These are phyloP conservation scores for Colletotrichum ledebouriae DNA, from an alignment of 2,329 filamentous ascomycete genomes.

Conservation along the genomic window DNA sequence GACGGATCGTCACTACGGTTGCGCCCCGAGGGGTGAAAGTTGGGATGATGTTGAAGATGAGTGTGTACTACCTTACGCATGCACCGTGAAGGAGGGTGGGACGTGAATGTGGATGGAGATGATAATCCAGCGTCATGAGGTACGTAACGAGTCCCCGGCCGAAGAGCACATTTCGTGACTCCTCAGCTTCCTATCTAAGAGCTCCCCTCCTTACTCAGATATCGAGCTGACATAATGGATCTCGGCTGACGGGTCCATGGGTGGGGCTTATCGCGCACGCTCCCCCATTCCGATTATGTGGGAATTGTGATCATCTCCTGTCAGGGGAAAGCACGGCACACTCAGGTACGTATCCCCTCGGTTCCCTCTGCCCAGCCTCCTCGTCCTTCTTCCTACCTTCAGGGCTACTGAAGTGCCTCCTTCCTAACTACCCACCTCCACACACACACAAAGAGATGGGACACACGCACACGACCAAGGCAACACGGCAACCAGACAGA, in stretches of 20 bases:
- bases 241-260: slow-evolving; percentile 2
- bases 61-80: background rate
- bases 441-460: background rate
- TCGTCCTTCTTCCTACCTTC: slow-evolving; percentile 1
- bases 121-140: background rate
- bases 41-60: slow-evolving; percentile 22
- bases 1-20: slow-evolving; percentile 17
- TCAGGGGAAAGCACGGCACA: slow-evolving; percentile 1
- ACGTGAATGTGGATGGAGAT: no score
- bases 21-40: slow-evolving; percentile 28
- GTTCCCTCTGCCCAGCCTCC: slow-evolving; percentile 11
- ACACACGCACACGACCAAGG: background rate
- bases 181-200: no score
- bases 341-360: background rate
- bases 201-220: slow-evolving; percentile 4
- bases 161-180: no score
- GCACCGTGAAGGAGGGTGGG: no score
- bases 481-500: background rate
- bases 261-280: background rate
- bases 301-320: slow-evolving; percentile 28
- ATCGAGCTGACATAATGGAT: slow-evolving; percentile 10
- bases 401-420: no score
- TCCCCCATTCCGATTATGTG: slow-evolving; percentile 24
- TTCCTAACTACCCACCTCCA: background rate
- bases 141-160: background rate